These are phyloP conservation scores for Mucor saturninus DNA, from an alignment of 371 early-diverging fungal species.

Conservation along the genomic window DNA sequence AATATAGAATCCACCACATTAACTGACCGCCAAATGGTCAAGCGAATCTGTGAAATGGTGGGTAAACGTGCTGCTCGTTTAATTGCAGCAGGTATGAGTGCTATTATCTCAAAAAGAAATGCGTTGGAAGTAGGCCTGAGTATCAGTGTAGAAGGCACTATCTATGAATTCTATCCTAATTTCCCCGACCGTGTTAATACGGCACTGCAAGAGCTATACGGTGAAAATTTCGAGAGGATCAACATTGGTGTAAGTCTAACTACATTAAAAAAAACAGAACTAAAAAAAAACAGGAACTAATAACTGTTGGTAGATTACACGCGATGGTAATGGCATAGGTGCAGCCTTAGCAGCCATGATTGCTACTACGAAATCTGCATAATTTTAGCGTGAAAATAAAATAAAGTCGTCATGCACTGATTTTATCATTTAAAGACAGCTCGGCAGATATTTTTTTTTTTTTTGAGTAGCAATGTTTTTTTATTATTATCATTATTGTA, in stretches of 20 bases:
- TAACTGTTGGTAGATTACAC: constrained; percentile 30
- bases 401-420: no score
- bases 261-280: neutral
- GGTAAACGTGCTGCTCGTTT: constrained; percentile 89
- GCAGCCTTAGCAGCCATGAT: constrained; percentile 83
- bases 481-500: no score
- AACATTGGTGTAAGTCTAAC: constrained; percentile 43
- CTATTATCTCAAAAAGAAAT: constrained; percentile 70
- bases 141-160: constrained; percentile 86
- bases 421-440: no score
- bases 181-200: constrained; percentile 76
- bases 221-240: constrained; percentile 58
- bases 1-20: constrained; percentile 71
- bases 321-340: constrained; percentile 81
- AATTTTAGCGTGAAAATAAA: neutral
- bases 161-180: constrained; percentile 85
- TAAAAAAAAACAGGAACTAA: neutral
- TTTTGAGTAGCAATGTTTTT: no score
- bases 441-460: no score
- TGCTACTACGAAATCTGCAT: constrained; percentile 29
- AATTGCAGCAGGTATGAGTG: constrained; percentile 85
- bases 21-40: constrained; percentile 80
- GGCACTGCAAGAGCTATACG: constrained; percentile 76
- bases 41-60: constrained; percentile 79
- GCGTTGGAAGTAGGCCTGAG: constrained; percentile 60